Evolutionary conservation across 139 green algal species (phyloP), one percentile per base, ranked within the genome.

Genomic region (Asterochloris erici): DNA sequence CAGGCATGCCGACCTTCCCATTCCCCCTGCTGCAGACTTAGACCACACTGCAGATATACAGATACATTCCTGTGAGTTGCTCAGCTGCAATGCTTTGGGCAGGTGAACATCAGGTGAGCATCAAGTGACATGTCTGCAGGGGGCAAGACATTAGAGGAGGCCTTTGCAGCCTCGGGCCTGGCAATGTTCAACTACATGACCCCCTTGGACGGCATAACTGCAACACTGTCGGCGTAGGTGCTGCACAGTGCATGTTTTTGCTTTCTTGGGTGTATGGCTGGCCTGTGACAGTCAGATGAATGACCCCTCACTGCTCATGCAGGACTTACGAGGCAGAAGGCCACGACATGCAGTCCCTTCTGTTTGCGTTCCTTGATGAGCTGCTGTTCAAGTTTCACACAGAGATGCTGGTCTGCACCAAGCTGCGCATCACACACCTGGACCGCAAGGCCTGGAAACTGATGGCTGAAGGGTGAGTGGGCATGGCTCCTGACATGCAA

Each of bases 111-210:
- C 17, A 71, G 66, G 10, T 71, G 66, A 26, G 17, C 21, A 71
- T 71, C 10, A 4, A 19, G n/a, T 73, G 68, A 27, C 54, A 29
- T 54, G 19, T 26, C 21, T 38, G 28, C 61, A 91, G 88, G 87
- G 94, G 94, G 94, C 14, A 14, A 27, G 14, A 87, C 61, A 28
- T 73, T 97, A 14, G 78, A 78, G 19, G 87, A 92, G 78, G 91
- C 93, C 0, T 93, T 97, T 78, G 89, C 86, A 21, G 77, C 89
- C 13, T 88, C 88, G 10, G 94, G 79, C 1, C 87, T 98, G 16
- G 90, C 82, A 47, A 95, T 98, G 94, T 95, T 93, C 86, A 96
- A 97, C 86, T 96, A 96, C 83, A 96, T 97, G 92, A 95, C 91
- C 14, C 92, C 92, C 10, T 82, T 96, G 61, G 70, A 88, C 15